Percentiles rank a stretch among this genome's conserved stretches.
Evolutionary conservation across 164 flowering plant genomes (phyloP).

Genomic region (Aristolochia californica): DNA sequence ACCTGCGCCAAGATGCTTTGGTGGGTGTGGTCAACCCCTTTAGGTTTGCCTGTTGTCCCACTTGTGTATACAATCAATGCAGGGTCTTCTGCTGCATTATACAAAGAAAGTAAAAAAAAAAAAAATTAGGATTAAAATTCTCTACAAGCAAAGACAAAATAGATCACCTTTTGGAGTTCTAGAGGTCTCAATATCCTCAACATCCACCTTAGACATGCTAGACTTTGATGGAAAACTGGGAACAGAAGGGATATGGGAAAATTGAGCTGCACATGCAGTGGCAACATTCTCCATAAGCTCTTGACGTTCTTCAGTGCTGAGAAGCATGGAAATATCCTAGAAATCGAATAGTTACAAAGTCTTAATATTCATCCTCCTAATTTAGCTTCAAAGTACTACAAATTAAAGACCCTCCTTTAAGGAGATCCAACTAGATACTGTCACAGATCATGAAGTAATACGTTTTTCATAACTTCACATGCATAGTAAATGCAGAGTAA

Average conservation of each 20-base stretch:
- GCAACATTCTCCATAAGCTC: slow-evolving; percentile 74
- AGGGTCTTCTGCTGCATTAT: slow-evolving; percentile 48
- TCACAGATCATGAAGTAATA: no score
- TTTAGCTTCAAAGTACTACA: neutral
- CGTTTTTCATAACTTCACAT: no score
- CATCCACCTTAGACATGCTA: slow-evolving; percentile 8
- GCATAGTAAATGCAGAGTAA: no score
- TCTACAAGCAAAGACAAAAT: neutral
- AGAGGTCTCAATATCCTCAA: slow-evolving; percentile 18
- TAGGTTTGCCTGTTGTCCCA: slow-evolving; percentile 99
- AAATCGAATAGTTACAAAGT: slow-evolving; percentile 5
- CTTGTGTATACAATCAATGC: slow-evolving; percentile 92
- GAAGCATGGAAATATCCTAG: slow-evolving; percentile 69
- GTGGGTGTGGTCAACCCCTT: slow-evolving; percentile 97
- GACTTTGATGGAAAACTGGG: slow-evolving; percentile 21
- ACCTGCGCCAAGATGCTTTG: slow-evolving; percentile 80
- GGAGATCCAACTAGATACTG: no score
- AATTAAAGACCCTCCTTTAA: neutral
- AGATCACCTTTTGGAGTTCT: slow-evolving; percentile 30
- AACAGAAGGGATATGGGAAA: slow-evolving; percentile 59
- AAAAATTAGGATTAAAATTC: neutral
- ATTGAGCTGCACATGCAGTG: slow-evolving; percentile 48
- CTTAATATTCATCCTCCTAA: neutral
- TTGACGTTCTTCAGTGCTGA: slow-evolving; percentile 75
- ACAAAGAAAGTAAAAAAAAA: neutral